These are phyloP conservation scores for Tuber borchii DNA, from an alignment of 495 filamentous ascomycete species.

Conservation along the genomic window DNA sequence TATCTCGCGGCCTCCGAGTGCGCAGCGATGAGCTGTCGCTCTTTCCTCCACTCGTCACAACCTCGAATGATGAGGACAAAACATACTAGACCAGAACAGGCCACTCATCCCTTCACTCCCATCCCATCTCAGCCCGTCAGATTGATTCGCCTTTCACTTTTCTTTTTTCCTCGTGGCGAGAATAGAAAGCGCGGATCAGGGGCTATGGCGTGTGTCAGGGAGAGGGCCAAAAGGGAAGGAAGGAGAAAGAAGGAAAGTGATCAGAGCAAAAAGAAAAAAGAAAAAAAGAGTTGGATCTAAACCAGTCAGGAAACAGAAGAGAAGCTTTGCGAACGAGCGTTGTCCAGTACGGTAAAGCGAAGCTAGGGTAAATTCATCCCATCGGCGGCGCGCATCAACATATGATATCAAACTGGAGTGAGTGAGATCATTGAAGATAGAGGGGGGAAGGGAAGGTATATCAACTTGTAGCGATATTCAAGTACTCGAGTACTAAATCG, in stretches of 20 bases:
- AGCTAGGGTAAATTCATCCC: not conserved
- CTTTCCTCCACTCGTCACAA: slow-evolving; percentile 19
- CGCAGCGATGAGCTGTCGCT: slow-evolving; percentile 28
- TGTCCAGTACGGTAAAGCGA: not conserved
- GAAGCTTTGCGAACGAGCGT: not conserved
- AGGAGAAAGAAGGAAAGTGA: slow-evolving; percentile 28
- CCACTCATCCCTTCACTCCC: slow-evolving; percentile 17
- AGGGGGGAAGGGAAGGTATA: not conserved
- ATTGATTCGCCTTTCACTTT: slow-evolving; percentile 6
- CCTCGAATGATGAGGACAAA: not conserved
- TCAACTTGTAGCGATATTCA: not conserved
- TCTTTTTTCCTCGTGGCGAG: slow-evolving; percentile 37
- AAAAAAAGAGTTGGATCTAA: not conserved
- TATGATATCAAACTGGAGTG: not conserved
- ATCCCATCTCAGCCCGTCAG: slow-evolving; percentile 24
- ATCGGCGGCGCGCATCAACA: not conserved
- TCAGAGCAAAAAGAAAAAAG: slow-evolving; percentile 22
- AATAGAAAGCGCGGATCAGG: slow-evolving; percentile 36
- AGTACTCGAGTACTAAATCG: no score
- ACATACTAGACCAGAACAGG: slow-evolving; percentile 1
- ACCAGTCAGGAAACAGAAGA: not conserved
- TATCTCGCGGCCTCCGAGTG: not conserved
- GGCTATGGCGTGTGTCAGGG: slow-evolving; percentile 35
- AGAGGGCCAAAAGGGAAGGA: slow-evolving; percentile 20
- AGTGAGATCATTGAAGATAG: not conserved